Evolutionary conservation across 768 basidiomycete species (phyloP).

Genomic region (Naganishia antarctica): DNA sequence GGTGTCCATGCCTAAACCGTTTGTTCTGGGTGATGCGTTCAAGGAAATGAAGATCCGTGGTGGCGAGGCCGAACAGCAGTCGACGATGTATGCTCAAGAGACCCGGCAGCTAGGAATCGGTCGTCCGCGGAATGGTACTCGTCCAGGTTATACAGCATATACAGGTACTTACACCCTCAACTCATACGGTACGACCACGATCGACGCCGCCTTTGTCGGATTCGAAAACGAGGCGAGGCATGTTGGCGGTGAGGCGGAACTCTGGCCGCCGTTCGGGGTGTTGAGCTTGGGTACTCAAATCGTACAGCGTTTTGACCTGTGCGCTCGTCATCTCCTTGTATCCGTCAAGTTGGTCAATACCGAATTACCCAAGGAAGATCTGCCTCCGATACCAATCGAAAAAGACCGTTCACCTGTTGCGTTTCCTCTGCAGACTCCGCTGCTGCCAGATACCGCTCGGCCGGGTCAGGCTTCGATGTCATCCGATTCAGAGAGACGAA

Average conservation of each 20-base stretch:
- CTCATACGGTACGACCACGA: background rate
- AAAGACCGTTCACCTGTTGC: background rate
- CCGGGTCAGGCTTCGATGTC: background rate
- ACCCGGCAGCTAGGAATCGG: background rate
- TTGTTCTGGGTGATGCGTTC: conserved; percentile 15
- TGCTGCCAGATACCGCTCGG: background rate
- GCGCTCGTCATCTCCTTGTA: background rate
- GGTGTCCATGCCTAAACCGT: background rate
- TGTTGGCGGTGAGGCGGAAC: background rate
- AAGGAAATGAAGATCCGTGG: background rate
- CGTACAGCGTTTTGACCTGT: background rate
- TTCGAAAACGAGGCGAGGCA: conserved; percentile 4
- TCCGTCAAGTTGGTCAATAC: background rate
- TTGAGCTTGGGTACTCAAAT: background rate
- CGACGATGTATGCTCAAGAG: background rate
- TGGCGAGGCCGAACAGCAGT: background rate
- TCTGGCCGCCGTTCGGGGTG: background rate
- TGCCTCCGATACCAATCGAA: background rate
- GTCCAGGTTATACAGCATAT: background rate
- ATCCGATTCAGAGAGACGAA: conserved; percentile 1
- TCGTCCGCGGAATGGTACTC: background rate
- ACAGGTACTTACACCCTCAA: background rate
- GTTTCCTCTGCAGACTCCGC: background rate
- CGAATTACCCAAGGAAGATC: background rate
- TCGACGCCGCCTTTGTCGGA: background rate